Evolutionary conservation across 2,329 filamentous ascomycete genomes (phyloP).

Genomic region (Scedosporium aurantiacum): DNA sequence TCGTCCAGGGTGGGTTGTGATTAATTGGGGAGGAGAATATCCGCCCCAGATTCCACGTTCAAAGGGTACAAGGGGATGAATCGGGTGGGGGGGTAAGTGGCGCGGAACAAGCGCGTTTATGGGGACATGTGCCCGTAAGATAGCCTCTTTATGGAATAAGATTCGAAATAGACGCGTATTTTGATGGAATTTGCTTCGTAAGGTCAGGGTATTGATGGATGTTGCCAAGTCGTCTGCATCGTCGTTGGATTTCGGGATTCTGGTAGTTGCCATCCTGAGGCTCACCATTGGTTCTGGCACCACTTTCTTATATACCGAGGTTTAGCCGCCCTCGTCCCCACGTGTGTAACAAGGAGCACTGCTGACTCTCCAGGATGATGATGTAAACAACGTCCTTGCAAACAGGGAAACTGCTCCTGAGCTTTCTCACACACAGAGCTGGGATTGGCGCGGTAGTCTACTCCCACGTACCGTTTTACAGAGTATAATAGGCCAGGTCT

Average conservation of each 20-base stretch:
- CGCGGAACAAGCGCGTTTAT: neutral
- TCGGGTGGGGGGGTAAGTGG: neutral
- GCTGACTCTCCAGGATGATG: neutral
- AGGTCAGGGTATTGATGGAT: neutral
- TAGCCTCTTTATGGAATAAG: constrained; percentile 11
- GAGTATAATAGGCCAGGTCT: neutral
- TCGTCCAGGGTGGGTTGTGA: constrained; percentile 16
- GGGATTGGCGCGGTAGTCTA: neutral
- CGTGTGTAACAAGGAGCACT: too few relatives aligned
- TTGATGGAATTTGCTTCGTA: constrained; percentile 17
- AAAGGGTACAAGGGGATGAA: neutral
- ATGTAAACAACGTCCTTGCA: neutral
- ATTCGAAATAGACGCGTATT: constrained; percentile 14
- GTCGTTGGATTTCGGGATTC: neutral
- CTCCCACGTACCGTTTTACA: neutral
- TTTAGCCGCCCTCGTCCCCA: neutral
- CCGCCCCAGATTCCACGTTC: neutral
- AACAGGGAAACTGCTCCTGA: neutral
- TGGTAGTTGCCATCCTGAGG: neutral
- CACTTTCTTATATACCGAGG: neutral
- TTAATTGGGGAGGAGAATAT: constrained; percentile 11
- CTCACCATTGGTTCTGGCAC: neutral
- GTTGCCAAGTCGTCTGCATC: neutral
- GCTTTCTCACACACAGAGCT: neutral
- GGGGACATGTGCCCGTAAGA: constrained; percentile 8